Evolutionary conservation across 441 rosid genomes (phyloP).

Genomic region (Erodium trifolium): DNA sequence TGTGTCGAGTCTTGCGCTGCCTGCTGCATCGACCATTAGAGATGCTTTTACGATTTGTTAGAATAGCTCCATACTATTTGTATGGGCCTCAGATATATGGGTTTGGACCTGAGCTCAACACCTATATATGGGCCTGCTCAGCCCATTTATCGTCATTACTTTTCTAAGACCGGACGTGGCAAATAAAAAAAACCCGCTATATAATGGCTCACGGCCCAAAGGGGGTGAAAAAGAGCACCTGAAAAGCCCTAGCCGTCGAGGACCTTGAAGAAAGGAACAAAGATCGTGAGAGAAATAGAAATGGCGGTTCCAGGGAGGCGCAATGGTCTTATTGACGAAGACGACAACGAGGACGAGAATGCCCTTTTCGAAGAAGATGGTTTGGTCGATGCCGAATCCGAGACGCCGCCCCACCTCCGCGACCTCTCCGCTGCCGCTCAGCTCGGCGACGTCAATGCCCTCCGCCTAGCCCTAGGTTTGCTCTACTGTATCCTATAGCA

Average conservation of each 20-base stretch:
- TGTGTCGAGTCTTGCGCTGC: no score
- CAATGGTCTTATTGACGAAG: slow-evolving; percentile 60
- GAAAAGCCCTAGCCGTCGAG: background rate
- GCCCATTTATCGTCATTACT: no score
- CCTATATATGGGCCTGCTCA: no score
- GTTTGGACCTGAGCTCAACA: no score
- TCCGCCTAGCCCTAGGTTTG: slow-evolving; percentile 21
- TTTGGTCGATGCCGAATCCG: slow-evolving; percentile 36
- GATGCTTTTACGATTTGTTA: no score
- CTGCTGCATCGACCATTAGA: no score
- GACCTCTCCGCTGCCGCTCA: slow-evolving; percentile 54
- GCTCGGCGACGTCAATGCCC: slow-evolving; percentile 25
- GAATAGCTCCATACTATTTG: no score
- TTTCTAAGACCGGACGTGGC: no score
- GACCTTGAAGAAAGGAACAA: background rate
- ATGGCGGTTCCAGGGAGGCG: slow-evolving; percentile 80
- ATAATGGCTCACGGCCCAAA: no score
- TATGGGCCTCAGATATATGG: no score
- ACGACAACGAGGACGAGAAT: slow-evolving; percentile 62
- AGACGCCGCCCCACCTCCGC: slow-evolving; percentile 57
- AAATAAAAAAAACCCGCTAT: no score
- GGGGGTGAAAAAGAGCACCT: background rate
- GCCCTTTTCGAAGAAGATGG: slow-evolving; percentile 49
- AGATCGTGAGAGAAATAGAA: background rate
- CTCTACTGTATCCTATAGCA: background rate